Conservation (phyloP, 192 early-diverging fungal genomes). For the Phlyctochytrium arcticum region DNA sequence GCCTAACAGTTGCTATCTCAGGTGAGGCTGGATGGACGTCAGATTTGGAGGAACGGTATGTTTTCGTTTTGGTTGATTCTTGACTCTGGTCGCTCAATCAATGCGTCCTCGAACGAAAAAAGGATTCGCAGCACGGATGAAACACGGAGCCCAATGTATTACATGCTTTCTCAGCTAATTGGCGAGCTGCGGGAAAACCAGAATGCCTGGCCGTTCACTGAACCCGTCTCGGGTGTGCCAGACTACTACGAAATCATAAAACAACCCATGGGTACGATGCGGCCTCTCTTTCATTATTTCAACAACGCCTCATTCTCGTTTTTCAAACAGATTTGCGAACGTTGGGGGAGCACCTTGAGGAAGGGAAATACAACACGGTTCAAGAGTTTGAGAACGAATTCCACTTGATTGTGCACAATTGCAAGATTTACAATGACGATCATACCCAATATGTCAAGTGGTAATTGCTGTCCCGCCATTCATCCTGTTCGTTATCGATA, state of each 20-base stretch:
- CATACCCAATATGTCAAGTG: slow-evolving; percentile 78
- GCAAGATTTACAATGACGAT: slow-evolving; percentile 86
- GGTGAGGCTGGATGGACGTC: slow-evolving; percentile 91
- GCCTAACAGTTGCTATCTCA: no score
- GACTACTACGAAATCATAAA: slow-evolving; percentile 96
- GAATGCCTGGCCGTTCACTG: slow-evolving; percentile 88
- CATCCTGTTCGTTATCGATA: neutral
- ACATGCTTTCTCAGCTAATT: slow-evolving; percentile 17
- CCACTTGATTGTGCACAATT: slow-evolving; percentile 91
- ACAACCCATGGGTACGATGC: slow-evolving; percentile 86
- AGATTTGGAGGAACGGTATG: slow-evolving; percentile 64
- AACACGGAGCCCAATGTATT: neutral
- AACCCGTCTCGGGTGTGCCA: slow-evolving; percentile 89
- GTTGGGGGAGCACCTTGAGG: slow-evolving; percentile 76
- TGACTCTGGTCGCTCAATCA: no score
- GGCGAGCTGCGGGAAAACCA: slow-evolving; percentile 52
- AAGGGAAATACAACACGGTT: slow-evolving; percentile 76
- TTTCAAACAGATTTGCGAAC: slow-evolving; percentile 68
- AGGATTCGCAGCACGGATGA: neutral
- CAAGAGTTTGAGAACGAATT: slow-evolving; percentile 81
- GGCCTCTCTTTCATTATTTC: neutral
- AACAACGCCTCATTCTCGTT: neutral
- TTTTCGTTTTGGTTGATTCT: no score
- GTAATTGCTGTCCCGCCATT: slow-evolving; percentile 3
- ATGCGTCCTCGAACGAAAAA: neutral